phyloP scores from a whole-genome alignment of 208 protist species.

The Jaenimonas drosophilae region DNA sequence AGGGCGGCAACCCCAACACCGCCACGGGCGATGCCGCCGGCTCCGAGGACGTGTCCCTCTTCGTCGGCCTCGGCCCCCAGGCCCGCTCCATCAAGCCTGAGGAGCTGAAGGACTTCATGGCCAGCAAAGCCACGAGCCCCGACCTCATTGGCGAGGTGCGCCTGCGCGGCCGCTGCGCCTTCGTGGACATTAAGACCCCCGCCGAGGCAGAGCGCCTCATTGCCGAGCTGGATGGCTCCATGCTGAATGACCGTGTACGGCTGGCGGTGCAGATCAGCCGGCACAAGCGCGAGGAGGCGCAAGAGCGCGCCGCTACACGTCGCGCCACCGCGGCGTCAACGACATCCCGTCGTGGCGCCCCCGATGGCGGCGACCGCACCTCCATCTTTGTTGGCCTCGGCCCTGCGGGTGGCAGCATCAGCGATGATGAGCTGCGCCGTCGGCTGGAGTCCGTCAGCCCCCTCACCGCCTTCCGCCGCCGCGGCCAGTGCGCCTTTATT shows the following conservation, averaged over 20 bases:
- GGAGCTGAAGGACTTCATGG: constrained; percentile 13
- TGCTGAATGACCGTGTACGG: constrained; percentile 26
- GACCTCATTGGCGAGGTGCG: constrained; percentile 21
- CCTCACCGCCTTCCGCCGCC: constrained; percentile 32
- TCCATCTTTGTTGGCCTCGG: constrained; percentile 51
- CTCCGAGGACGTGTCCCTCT: constrained; percentile 29
- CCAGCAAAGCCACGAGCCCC: constrained; percentile 12
- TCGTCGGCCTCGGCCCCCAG: constrained; percentile 49
- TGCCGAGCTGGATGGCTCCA: constrained; percentile 21
- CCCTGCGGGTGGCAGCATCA: constrained; percentile 22
- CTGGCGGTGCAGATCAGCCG: constrained; percentile 47
- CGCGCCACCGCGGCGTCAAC: constrained; percentile 3
- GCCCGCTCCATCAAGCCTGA: constrained; percentile 17
- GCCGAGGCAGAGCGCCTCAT: constrained; percentile 45
- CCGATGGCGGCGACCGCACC: neutral
- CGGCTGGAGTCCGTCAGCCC: constrained; percentile 29
- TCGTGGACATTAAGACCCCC: constrained; percentile 38
- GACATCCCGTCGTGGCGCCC: neutral
- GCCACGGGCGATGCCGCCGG: neutral
- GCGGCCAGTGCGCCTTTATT: constrained; percentile 46
- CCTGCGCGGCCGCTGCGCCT: constrained; percentile 62
- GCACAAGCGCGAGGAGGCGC: constrained; percentile 12
- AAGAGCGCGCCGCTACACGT: constrained; percentile 1
- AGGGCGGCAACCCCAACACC: neutral
- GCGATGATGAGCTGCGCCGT: constrained; percentile 16